Conservation (phyloP, 257 asterid genomes). For the Perilla frutescens region DNA sequence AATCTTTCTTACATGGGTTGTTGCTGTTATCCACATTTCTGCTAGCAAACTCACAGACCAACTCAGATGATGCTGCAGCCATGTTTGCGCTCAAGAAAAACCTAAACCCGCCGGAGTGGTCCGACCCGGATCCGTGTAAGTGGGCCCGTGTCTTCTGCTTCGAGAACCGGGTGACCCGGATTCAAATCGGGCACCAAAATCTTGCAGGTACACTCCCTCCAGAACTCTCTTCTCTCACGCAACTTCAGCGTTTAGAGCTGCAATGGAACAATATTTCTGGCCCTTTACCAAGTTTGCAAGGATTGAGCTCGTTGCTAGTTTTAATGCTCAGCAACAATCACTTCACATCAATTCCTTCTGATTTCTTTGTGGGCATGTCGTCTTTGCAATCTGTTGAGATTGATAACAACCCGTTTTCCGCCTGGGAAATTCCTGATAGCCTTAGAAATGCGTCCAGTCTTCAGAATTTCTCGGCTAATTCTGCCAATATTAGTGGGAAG, state of each 20-base stretch:
- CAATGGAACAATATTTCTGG: slow-evolving; percentile 87
- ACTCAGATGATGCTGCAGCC: slow-evolving; percentile 56
- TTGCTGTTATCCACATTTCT: slow-evolving; percentile 45
- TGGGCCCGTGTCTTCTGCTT: slow-evolving; percentile 71
- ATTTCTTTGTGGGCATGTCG: slow-evolving; percentile 82
- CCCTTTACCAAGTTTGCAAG: slow-evolving; percentile 75
- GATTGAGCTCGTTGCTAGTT: slow-evolving; percentile 63
- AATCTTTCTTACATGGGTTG: slow-evolving; percentile 39
- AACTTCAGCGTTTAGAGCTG: slow-evolving; percentile 77
- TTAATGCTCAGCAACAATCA: slow-evolving; percentile 73
- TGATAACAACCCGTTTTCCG: slow-evolving; percentile 70
- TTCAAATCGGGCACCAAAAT: slow-evolving; percentile 74
- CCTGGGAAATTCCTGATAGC: slow-evolving; percentile 73
- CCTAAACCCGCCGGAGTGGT: slow-evolving; percentile 70
- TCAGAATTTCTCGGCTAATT: slow-evolving; percentile 78
- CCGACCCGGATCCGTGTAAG: slow-evolving; percentile 86
- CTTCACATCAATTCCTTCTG: slow-evolving; percentile 69
- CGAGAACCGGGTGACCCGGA: slow-evolving; percentile 75
- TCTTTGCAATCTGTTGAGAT: slow-evolving; percentile 74
- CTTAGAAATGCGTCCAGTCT: slow-evolving; percentile 69
- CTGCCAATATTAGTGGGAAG: slow-evolving; percentile 69
- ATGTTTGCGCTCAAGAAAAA: slow-evolving; percentile 77
- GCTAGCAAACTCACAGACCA: slow-evolving; percentile 44
- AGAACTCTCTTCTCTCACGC: slow-evolving; percentile 61
- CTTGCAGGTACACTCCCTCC: slow-evolving; percentile 78